Base-by-base conservation (phyloP, 2,329 filamentous ascomycete species). In the Ascochyta koolunga region DNA sequence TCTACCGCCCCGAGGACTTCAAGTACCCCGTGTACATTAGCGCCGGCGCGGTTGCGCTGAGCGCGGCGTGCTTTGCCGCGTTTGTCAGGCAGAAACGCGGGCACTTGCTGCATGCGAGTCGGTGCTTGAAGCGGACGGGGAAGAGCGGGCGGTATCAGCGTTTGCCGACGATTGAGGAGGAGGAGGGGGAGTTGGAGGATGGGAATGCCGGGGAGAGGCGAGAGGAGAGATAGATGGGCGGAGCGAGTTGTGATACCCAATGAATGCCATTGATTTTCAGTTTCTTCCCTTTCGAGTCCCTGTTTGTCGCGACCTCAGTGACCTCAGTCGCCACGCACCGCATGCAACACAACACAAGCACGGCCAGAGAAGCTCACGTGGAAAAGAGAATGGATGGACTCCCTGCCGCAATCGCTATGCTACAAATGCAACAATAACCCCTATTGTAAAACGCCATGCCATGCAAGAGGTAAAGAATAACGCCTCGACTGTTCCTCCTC, bases 1-100 rank as follows among this genome's bases (percentile, higher is more conserved):
- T 87, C 56, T 79, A 83, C 1, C 74, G 76, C 0, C 88, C 89
- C 0, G 79, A 82, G 3, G 80, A 89, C 62, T 92, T 92, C 68
- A 77, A 78, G 50, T 86, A 82, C 67, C 88, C 89, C 0, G 82
- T 84, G 0, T 69, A 83, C 6, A 79, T 90, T 40, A 88, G 84
- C 50, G 78, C 82, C 2, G 75, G 65, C 0, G 83, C 86, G 0
- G 79, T 87, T 0, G 77, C 72, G 2, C 41, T 71, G 0, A 81
- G 83, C 0, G 79, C 79, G 0, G 71, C 73, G 0, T 75, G 82
- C 24, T 88, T 86, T 65, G 79, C 85, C 0, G 68, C 70, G 0
- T 88, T 85, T 66, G 82, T 89, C 8, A 76, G 85, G 18, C 74
- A 75, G 41, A 78, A 83, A 59, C 76, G 86, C 42, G 86, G 86